Base-by-base conservation (phyloP, 768 basidiomycete genomes). In the Tricholoma sp. region DNA sequence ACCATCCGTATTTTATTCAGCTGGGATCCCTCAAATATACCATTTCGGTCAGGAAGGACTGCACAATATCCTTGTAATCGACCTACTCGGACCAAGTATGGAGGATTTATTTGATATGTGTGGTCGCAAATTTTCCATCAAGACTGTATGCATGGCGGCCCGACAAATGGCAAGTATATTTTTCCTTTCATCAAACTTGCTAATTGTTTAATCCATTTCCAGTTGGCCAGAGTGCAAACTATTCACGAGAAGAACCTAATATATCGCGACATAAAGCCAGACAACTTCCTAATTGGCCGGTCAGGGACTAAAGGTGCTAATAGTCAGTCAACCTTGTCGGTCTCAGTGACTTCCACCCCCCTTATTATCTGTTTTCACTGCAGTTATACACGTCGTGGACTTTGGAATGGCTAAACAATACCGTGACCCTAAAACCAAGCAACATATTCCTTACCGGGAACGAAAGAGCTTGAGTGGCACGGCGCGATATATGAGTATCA, bases 371-470 rank as follows among this genome's bases (percentile, higher is more conserved):
- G 20, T 39, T 24, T n/a, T 33, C 58, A 24, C 17, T 52, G 42
- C 64, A 91, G 89, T 88, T 51, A 79, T 99, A 55, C 96, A 99
- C 66, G 88, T 92, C 51, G 95, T 99, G 55, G 97, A 99, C 71
- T 98, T 99, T 68, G 97, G 97, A 44, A 98, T 99, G 97, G 97
- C 97, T 28, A 98, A 98, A 74, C 96, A 98, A 72, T 99, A 98
- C 68, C 89, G 97, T 53, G 97, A 99, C 72, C 97, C 97, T 10
- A 98, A 96, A 78, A 95, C 95, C 59, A 97, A 97, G 73, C 96
- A 98, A 71, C 97, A 99, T 72, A 99, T 99, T 59, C 97, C 97
- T 53, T 99, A 99, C 73, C 84, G 97, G 58, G 97, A 99, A 76
- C 83, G 96, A 65, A 99, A 99, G 80, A 94, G 91, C 70, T 77